phyloP scores from a whole-genome alignment of 352 stramenopile species.

The Pilasporangium apinafurcum region DNA sequence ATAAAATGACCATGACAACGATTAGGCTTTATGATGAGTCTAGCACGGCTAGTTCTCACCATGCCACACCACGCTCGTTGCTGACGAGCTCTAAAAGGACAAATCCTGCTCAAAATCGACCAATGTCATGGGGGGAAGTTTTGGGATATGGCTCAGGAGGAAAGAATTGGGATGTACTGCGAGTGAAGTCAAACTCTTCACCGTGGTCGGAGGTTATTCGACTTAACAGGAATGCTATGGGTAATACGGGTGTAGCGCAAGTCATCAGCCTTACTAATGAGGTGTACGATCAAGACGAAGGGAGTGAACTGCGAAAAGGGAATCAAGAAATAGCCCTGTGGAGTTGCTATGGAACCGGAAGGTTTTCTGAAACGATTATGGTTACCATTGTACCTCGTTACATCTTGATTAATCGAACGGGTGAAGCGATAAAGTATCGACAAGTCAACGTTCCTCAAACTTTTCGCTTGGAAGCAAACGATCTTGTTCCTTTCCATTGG shows the following conservation, averaged over 20 bases:
- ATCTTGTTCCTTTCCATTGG: constrained; percentile 83
- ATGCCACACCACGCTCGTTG: constrained; percentile 71
- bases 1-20: constrained; percentile 83
- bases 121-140: constrained; percentile 75
- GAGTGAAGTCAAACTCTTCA: constrained; percentile 67
- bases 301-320: constrained; percentile 55
- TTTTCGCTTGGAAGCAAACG: constrained; percentile 61
- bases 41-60: constrained; percentile 79
- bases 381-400: constrained; percentile 82
- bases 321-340: constrained; percentile 80
- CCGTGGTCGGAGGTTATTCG: constrained; percentile 83
- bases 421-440: constrained; percentile 79
- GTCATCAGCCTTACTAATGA: constrained; percentile 81
- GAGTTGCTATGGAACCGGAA: constrained; percentile 78
- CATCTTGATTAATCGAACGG: constrained; percentile 85
- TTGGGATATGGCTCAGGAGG: constrained; percentile 66
- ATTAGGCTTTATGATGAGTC: constrained; percentile 85
- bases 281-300: constrained; percentile 43
- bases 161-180: constrained; percentile 80
- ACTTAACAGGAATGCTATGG: constrained; percentile 84
- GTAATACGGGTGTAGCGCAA: constrained; percentile 83
- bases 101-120: constrained; percentile 73
- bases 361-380: constrained; percentile 83
- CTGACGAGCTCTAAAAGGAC: constrained; percentile 65
- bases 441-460: constrained; percentile 74